These are phyloP conservation scores for Cyclotella cryptica DNA, from an alignment of 108 stramenopile species.

Conservation along the genomic window DNA sequence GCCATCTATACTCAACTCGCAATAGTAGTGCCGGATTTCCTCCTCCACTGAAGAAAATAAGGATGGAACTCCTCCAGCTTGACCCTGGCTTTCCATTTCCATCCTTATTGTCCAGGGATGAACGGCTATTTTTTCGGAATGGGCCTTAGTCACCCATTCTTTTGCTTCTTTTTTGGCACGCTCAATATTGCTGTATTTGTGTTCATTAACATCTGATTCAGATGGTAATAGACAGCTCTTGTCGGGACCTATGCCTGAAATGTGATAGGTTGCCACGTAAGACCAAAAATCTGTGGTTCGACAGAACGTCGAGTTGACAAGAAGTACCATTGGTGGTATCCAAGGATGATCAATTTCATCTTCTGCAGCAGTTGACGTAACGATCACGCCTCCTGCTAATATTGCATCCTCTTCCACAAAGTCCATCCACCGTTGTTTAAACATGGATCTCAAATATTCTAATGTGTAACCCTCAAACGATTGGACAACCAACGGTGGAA, in stretches of 20 bases:
- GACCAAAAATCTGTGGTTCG: constrained; percentile 52
- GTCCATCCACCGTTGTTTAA: constrained; percentile 39
- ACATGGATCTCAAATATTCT: constrained; percentile 35
- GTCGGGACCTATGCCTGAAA: constrained; percentile 53
- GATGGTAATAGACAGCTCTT: constrained; percentile 58
- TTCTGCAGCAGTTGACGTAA: constrained; percentile 10
- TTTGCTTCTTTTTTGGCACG: constrained; percentile 25
- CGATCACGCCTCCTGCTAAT: constrained; percentile 14
- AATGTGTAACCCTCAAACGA: constrained; percentile 56
- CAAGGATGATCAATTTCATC: constrained; percentile 35
- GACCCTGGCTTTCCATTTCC: constrained; percentile 23
- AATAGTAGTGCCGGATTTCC: constrained; percentile 58
- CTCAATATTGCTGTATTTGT: constrained; percentile 10
- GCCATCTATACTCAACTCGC: constrained; percentile 53
- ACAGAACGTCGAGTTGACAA: constrained; percentile 25
- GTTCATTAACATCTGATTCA: neutral
- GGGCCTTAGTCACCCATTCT: constrained; percentile 43
- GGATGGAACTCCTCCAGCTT: constrained; percentile 27
- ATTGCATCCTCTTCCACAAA: constrained; percentile 43
- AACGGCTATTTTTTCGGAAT: constrained; percentile 51
- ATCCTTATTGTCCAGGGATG: constrained; percentile 61
- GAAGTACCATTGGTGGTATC: constrained; percentile 47
- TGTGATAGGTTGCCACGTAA: constrained; percentile 35
- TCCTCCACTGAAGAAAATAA: constrained; percentile 45
- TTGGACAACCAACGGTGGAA: constrained; percentile 64